phyloP scores from a whole-genome alignment of 306 rosid genomes.

The Luffa aegyptiaca region DNA sequence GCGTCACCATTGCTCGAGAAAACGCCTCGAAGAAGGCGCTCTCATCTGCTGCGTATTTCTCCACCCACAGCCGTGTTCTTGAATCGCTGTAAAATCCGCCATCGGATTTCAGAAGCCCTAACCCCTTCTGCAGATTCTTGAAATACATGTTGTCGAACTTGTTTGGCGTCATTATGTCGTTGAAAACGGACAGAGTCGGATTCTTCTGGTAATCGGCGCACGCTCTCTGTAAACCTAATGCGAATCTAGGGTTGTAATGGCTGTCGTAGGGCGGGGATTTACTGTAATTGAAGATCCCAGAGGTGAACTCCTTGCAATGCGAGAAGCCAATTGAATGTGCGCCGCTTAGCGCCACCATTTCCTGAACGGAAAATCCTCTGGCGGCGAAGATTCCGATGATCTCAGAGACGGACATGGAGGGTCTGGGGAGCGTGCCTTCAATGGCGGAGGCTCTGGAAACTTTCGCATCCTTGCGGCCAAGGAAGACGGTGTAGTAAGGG shows the following conservation, averaged over 20 bases:
- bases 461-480: neutral
- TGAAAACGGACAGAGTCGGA: neutral
- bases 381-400: neutral
- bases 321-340: neutral
- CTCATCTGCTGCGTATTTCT: neutral
- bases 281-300: neutral
- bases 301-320: conserved; percentile 1
- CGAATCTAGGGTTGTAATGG: neutral
- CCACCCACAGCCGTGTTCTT: neutral
- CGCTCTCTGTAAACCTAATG: neutral
- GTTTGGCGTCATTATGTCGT: neutral
- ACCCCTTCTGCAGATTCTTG: conserved; percentile 2
- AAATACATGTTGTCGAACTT: neutral
- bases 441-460: neutral
- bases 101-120: conserved; percentile 3
- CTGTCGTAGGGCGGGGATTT: neutral
- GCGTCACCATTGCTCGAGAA: neutral
- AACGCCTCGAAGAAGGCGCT: neutral
- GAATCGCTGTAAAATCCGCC: neutral
- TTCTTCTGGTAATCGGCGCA: neutral
- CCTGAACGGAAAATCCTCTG: conserved; percentile 1
- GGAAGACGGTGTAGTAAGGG: neutral
- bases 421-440: neutral
- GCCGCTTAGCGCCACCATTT: conserved; percentile 3
- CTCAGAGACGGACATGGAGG: neutral